Conservation (phyloP, 257 asterid genomes). For the Orobanche coerulescens region DNA sequence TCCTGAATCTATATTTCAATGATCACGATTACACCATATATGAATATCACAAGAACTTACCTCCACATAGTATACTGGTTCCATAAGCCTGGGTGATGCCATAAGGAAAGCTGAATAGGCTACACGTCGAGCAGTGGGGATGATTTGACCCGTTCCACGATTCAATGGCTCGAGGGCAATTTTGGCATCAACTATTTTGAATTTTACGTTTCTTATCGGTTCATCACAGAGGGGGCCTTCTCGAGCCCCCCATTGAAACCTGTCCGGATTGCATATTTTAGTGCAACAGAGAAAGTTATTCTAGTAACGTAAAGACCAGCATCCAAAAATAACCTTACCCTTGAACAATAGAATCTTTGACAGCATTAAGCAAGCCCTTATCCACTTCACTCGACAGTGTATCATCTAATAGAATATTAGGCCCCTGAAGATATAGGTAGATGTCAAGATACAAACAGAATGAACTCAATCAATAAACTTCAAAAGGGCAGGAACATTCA, state of each 20-base stretch:
- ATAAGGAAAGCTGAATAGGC: slow-evolving; percentile 95
- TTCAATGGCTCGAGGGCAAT: slow-evolving; percentile 93
- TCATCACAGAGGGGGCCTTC: slow-evolving; percentile 99
- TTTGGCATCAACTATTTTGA: slow-evolving; percentile 92
- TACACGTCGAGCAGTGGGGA: slow-evolving; percentile 98
- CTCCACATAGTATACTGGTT: slow-evolving; percentile 91
- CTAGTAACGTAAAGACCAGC: slow-evolving; percentile 7
- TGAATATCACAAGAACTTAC: slow-evolving; percentile 28
- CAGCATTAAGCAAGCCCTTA: slow-evolving; percentile 75
- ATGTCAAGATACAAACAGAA: background rate
- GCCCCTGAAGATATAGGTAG: slow-evolving; percentile 51
- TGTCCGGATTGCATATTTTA: slow-evolving; percentile 30
- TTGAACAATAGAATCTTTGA: slow-evolving; percentile 90
- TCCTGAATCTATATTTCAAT: background rate
- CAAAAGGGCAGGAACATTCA: background rate
- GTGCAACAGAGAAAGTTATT: slow-evolving; percentile 3
- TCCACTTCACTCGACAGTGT: slow-evolving; percentile 95
- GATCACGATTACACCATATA: background rate
- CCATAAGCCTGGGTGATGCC: slow-evolving; percentile 98
- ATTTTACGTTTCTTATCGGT: slow-evolving; percentile 94
- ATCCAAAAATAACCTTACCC: slow-evolving; percentile 45
- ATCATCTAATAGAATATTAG: slow-evolving; percentile 88
- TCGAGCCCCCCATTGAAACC: slow-evolving; percentile 99
- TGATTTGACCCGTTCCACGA: slow-evolving; percentile 97
- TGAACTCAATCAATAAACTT: slow-evolving; percentile 15